Evolutionary conservation across 2,329 filamentous ascomycete genomes (phyloP).

Genomic region (Ceratocystis papillata): DNA sequence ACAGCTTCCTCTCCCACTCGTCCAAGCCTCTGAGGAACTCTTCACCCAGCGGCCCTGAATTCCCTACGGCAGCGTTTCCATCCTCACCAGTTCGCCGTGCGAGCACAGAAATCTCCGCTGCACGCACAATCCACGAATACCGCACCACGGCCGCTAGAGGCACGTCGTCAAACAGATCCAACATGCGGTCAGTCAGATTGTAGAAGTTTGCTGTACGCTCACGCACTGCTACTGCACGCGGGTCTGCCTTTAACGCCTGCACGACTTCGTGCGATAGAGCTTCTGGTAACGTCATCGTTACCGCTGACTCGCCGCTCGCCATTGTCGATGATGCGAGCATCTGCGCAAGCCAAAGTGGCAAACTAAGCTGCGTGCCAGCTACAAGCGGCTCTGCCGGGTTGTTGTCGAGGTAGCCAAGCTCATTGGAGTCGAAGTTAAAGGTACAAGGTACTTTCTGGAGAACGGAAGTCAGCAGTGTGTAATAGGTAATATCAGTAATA

Average conservation of each 20-base stretch:
- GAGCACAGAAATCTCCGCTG: conserved; percentile 75
- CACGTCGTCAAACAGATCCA: conserved; percentile 79
- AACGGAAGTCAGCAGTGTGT: background rate
- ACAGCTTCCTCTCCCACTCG: conserved; percentile 73
- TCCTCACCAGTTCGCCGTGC: conserved; percentile 65
- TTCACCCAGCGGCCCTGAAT: conserved; percentile 41
- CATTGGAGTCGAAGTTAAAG: conserved; percentile 80
- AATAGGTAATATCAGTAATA: conserved; percentile 18
- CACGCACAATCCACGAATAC: conserved; percentile 70
- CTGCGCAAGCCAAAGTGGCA: conserved; percentile 90
- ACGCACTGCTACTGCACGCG: conserved; percentile 71
- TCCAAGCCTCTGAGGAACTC: conserved; percentile 84
- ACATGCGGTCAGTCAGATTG: conserved; percentile 68
- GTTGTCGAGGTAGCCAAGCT: conserved; percentile 81
- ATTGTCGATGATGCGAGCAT: conserved; percentile 67
- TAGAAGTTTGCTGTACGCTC: conserved; percentile 82
- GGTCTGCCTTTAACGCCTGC: conserved; percentile 83
- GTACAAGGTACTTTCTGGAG: conserved; percentile 84
- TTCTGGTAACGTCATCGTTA: conserved; percentile 70
- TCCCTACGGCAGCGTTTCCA: conserved; percentile 37
- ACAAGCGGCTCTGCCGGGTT: conserved; percentile 63
- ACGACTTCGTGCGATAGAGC: conserved; percentile 69
- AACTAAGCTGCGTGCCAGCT: conserved; percentile 63
- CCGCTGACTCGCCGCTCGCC: conserved; percentile 40
- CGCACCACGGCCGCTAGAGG: conserved; percentile 64